Percentiles rank a stretch among this genome's conserved stretches.
phyloP scores from a whole-genome alignment of 129 eudicot genomes.

The Chrysanthemum seticuspe region DNA sequence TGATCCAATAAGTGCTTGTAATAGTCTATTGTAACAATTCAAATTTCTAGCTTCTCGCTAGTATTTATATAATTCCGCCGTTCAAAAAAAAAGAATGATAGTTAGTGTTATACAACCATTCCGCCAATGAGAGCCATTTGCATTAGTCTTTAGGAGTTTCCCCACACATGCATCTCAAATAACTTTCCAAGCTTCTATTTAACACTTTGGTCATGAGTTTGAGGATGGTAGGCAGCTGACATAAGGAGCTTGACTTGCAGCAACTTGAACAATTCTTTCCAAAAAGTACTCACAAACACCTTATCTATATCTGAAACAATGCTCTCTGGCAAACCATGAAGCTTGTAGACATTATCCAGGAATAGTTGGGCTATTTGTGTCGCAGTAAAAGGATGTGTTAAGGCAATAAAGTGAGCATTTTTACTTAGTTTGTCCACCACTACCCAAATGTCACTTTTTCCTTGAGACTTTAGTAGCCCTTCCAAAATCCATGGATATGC shows the following conservation, averaged over 20 bases:
- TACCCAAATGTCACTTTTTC: not conserved
- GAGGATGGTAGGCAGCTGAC: not conserved
- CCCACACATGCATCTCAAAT: not conserved
- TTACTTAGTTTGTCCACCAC: not conserved
- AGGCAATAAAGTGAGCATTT: not conserved
- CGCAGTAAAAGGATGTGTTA: not conserved
- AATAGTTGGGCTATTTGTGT: not conserved
- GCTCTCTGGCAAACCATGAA: not conserved
- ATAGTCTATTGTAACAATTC: too few relatives aligned
- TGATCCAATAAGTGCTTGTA: too few relatives aligned
- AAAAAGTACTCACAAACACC: not conserved
- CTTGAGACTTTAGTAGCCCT: too few relatives aligned
- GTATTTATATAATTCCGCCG: too few relatives aligned
- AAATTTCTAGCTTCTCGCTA: too few relatives aligned
- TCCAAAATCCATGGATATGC: too few relatives aligned
- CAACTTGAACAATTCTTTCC: not conserved
- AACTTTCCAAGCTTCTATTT: not conserved
- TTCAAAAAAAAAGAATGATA: too few relatives aligned
- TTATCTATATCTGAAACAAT: not conserved
- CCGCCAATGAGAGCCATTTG: not conserved
- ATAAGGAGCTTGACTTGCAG: not conserved
- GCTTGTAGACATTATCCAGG: not conserved
- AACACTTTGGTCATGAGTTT: not conserved
- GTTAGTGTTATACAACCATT: not conserved
- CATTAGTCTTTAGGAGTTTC: not conserved